These are phyloP conservation scores for Leccinum rimulosum DNA, from an alignment of 768 basidiomycete species.

Conservation along the genomic window DNA sequence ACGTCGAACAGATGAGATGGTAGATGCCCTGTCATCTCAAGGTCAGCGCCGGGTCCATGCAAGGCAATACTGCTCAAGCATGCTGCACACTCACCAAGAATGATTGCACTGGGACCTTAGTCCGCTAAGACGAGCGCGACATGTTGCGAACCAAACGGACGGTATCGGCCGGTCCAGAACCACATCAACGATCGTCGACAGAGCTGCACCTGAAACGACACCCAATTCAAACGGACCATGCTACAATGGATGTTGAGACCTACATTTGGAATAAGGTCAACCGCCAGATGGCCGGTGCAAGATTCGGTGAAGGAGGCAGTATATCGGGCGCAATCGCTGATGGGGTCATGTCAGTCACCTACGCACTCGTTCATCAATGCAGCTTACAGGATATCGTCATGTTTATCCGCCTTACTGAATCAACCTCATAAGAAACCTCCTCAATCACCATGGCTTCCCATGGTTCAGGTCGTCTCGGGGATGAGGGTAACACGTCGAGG, in stretches of 20 bases:
- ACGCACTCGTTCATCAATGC: background rate
- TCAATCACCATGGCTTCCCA: slow-evolving; percentile 8
- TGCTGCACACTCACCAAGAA: slow-evolving; percentile 44
- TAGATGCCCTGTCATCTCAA: no score
- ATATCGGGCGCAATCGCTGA: slow-evolving; percentile 2
- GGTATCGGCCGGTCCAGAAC: slow-evolving; percentile 37
- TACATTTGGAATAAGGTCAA: slow-evolving; percentile 58
- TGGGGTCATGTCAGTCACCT: background rate
- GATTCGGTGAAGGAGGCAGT: slow-evolving; percentile 14
- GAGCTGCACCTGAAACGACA: slow-evolving; percentile 36
- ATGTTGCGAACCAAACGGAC: slow-evolving; percentile 63
- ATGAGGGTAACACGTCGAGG: background rate
- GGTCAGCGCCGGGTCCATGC: no score
- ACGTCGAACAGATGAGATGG: no score
- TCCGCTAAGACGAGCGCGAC: slow-evolving; percentile 55
- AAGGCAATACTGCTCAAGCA: background rate
- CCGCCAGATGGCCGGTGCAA: slow-evolving; percentile 47
- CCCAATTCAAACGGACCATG: background rate
- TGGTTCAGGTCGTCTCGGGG: background rate
- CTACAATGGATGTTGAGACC: background rate
- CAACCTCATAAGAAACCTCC: background rate
- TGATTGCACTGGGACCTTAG: slow-evolving; percentile 52
- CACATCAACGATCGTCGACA: slow-evolving; percentile 54
- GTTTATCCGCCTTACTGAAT: background rate
- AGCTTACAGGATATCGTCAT: slow-evolving; percentile 13